Evolutionary conservation across 306 rosid species (phyloP).

Genomic region (Citrullus mucosospermus): DNA sequence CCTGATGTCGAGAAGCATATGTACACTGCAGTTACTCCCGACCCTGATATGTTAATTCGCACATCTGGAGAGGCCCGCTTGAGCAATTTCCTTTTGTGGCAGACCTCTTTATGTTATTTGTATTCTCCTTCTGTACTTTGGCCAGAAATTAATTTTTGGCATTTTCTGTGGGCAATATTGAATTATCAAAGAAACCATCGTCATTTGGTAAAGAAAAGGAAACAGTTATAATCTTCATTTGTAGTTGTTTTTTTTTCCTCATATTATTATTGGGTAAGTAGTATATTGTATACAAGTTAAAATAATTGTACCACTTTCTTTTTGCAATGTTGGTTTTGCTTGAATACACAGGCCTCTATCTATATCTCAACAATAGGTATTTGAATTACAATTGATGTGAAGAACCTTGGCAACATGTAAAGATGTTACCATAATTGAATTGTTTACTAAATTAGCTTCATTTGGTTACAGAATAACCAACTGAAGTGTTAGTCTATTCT

Average conservation of each 20-base stretch:
- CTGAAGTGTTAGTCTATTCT: no score
- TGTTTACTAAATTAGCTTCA: no score
- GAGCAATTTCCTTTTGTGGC: slow-evolving; percentile 47
- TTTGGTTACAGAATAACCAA: no score
- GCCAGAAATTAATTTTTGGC: slow-evolving; percentile 36
- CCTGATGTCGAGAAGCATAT: slow-evolving; percentile 28
- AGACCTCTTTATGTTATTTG: slow-evolving; percentile 19
- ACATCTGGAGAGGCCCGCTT: slow-evolving; percentile 34
- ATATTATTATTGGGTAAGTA: neutral
- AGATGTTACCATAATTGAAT: no score
- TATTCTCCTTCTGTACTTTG: slow-evolving; percentile 28
- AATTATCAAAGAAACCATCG: slow-evolving; percentile 25
- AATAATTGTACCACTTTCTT: neutral
- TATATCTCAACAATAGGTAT: no score
- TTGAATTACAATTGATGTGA: no score
- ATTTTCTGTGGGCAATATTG: slow-evolving; percentile 26
- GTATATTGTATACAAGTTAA: neutral
- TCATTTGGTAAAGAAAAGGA: slow-evolving; percentile 29
- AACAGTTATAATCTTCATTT: slow-evolving; percentile 8
- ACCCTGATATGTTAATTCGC: slow-evolving; percentile 27
- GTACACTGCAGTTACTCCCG: slow-evolving; percentile 22
- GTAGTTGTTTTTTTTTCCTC: neutral
- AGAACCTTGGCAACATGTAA: no score
- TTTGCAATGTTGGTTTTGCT: neutral
- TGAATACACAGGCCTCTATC: no score